phyloP scores from a whole-genome alignment of 306 rosid species.

The Abrus pulchellus region DNA sequence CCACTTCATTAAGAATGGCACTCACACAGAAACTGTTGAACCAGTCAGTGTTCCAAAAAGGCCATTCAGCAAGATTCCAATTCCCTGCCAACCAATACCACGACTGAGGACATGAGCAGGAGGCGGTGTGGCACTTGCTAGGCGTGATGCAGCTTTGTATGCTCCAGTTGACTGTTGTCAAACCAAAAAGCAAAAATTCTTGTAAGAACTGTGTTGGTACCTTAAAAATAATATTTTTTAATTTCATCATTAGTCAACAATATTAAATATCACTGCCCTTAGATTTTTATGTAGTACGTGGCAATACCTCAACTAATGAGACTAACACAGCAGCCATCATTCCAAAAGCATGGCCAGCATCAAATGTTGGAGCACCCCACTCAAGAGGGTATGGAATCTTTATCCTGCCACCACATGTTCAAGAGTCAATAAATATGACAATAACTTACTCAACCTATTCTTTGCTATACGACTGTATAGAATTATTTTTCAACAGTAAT shows the following conservation, averaged over 20 bases:
- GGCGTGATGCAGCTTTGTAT: constrained; percentile 94
- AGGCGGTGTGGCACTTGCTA: constrained; percentile 98
- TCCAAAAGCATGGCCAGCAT: constrained; percentile 93
- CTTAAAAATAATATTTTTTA: too few species aligned
- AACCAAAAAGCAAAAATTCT: neutral
- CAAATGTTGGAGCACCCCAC: constrained; percentile 99
- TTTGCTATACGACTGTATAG: neutral
- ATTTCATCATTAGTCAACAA: neutral
- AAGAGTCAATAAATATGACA: constrained; percentile 25
- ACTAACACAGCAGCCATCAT: constrained; percentile 99
- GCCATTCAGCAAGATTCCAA: constrained; percentile 89
- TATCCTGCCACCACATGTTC: constrained; percentile 69
- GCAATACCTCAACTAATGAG: constrained; percentile 89
- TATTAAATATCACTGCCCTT: neutral
- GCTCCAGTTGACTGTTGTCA: constrained; percentile 88
- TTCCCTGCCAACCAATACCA: constrained; percentile 98
- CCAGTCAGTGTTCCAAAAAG: constrained; percentile 92
- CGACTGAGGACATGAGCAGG: constrained; percentile 98
- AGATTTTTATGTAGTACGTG: neutral
- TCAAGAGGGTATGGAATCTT: constrained; percentile 97
- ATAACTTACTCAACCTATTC: constrained; percentile 10
- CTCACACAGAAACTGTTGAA: constrained; percentile 88
- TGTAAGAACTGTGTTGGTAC: too few species aligned
- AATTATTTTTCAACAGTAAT: neutral
- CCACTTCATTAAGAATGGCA: constrained; percentile 13